Evolutionary conservation across 257 asterid genomes (phyloP), one percentile per base, ranked within the genome.

Genomic region (Perilla frutescens): DNA sequence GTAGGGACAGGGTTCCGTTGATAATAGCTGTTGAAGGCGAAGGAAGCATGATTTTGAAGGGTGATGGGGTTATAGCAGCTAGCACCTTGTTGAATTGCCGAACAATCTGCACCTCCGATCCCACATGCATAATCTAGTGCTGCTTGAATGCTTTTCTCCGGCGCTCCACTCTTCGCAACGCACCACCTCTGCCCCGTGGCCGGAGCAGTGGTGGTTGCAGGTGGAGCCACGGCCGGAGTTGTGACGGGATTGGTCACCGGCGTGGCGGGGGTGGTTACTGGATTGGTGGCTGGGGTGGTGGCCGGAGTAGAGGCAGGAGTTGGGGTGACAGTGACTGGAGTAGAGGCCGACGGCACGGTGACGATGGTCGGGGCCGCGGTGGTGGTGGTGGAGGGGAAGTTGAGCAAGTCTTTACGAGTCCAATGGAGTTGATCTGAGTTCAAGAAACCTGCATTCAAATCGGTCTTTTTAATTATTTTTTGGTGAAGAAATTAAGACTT

Each of bases 121-220:
- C 99, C 98, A 73, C 99, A 94, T 0, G 99, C 96, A 37, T 89
- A 94, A 76, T 94, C 98, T n/a, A 94, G 77, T 0, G 96, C 98
- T 0, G 83, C 49, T 62, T 93, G 97, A 43, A 93, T 66, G 39
- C 81, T 54, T 20, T 78, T 73, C 55, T 87, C 84, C n/a, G 77
- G 55, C 9, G 45, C 79, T 8, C 98, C 98, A 58, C 76, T 75
- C 85, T 81, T 89, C 0, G 96, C 97, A 7, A 93, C 88, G 53
- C 98, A 93, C 96, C 96, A 93, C 71, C 87, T 75, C 88, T 86
- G 91, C 70, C 96, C 96, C 7, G 81, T 51, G 1, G 81, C 79
- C 0, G 90, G 87, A 5, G 81, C 54, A 58, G 57, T 78, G 26
- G 67, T 41, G 49, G 82, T 68, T 2, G 60, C 74, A 6, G 93